Conservation (phyloP, 306 rosid genomes). For the Mucuna pruriens region DNA sequence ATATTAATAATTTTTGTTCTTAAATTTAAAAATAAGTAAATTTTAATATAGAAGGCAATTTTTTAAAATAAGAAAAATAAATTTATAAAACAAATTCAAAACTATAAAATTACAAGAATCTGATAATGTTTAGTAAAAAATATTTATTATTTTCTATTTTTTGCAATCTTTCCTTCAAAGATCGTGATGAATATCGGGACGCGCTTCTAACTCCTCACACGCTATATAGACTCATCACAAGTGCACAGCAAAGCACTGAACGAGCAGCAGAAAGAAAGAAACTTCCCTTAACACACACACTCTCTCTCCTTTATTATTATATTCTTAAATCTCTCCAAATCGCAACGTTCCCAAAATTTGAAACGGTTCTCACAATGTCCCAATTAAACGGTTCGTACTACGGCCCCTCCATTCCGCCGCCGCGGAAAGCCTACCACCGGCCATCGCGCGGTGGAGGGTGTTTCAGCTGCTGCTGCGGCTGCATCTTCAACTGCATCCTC, state of each 20-base stretch:
- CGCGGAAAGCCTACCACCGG: slow-evolving; percentile 48
- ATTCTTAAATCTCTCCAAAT: background rate
- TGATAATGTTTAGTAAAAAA: no score
- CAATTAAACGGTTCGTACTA: slow-evolving; percentile 79
- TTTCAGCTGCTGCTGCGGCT: slow-evolving; percentile 52
- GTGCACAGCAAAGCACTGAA: background rate
- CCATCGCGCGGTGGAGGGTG: slow-evolving; percentile 48
- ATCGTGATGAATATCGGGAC: no score
- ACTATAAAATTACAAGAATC: no score
- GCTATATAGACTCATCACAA: background rate
- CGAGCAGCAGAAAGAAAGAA: background rate
- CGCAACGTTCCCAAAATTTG: background rate
- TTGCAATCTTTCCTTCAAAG: no score
- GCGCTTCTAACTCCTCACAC: background rate
- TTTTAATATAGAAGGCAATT: no score
- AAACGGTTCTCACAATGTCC: slow-evolving; percentile 45
- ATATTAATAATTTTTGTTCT: no score
- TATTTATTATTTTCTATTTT: no score
- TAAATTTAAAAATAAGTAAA: no score
- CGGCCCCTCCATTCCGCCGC: slow-evolving; percentile 85
- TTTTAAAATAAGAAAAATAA: no score
- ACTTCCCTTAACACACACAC: background rate
- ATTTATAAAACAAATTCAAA: no score
- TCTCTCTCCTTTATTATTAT: background rate
- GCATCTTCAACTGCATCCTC: slow-evolving; percentile 52